These are phyloP conservation scores for Papiliotrema fonsecae DNA, from an alignment of 1,284 basidiomycete species.

Conservation along the genomic window DNA sequence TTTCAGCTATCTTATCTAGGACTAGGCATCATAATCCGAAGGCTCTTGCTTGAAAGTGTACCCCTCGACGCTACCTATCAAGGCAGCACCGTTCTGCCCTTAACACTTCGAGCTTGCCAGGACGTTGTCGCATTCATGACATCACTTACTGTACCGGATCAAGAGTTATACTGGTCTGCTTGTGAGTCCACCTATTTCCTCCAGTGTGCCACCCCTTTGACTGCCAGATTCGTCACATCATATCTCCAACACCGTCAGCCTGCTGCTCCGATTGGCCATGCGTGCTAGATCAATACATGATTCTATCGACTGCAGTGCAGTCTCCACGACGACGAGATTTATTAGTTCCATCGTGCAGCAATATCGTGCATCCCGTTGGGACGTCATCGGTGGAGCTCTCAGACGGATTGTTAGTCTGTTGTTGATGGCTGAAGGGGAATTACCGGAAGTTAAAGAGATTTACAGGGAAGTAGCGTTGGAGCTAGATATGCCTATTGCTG, in stretches of 20 bases:
- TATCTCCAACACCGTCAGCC: conserved; percentile 24
- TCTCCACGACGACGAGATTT: neutral
- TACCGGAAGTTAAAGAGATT: conserved; percentile 8
- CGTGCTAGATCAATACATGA: conserved; percentile 6
- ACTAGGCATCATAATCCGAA: conserved; percentile 18
- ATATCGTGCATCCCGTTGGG: conserved; percentile 22
- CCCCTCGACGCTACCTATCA: conserved; percentile 3
- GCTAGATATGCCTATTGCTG: conserved; percentile 6
- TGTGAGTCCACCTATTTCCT: conserved; percentile 15
- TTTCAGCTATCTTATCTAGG: conserved; percentile 28
- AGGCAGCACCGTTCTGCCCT: conserved; percentile 4
- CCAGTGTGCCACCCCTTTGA: neutral
- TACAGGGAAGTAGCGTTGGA: conserved; percentile 12
- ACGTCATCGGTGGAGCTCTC: conserved; percentile 27
- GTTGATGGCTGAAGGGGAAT: conserved; percentile 14
- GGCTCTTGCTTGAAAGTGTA: conserved; percentile 17
- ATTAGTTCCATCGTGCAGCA: conserved; percentile 7
- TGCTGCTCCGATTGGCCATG: conserved; percentile 23
- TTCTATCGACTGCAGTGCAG: neutral
- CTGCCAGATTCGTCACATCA: conserved; percentile 29
- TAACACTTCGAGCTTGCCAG: conserved; percentile 11
- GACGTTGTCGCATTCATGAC: conserved; percentile 15
- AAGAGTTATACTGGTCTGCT: conserved; percentile 29
- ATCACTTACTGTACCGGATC: conserved; percentile 11
- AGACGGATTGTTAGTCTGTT: conserved; percentile 22